These are phyloP conservation scores for Lumnitzera littorea DNA, from an alignment of 345 rosid species.

Conservation along the genomic window DNA sequence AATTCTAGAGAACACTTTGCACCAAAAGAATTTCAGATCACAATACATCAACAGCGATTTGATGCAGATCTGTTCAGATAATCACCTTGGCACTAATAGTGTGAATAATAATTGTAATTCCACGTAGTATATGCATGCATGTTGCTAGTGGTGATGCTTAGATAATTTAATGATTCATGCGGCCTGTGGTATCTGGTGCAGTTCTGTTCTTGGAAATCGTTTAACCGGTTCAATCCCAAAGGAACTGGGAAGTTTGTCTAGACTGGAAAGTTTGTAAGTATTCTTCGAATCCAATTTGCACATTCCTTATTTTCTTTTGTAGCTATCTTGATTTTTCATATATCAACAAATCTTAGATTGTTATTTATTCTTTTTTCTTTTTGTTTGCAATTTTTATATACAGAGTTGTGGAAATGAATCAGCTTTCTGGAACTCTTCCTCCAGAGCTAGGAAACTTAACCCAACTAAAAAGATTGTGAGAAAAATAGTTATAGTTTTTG, in stretches of 20 bases:
- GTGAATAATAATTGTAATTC: too few species aligned
- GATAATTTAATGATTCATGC: too few species aligned
- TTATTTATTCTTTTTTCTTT: too few species aligned
- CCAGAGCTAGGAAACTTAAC: constrained; percentile 8
- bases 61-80: too few species aligned
- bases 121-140: too few species aligned
- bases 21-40: too few species aligned
- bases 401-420: constrained; percentile 10
- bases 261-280: constrained; percentile 2
- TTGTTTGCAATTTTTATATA: background rate
- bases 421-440: constrained; percentile 8
- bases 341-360: background rate
- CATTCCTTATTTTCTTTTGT: background rate
- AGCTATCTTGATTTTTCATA: background rate
- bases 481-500: background rate
- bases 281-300: background rate
- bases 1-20: too few species aligned
- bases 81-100: too few species aligned
- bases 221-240: constrained; percentile 8
- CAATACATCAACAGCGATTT: too few species aligned
- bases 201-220: constrained; percentile 9
- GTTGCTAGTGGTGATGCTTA: too few species aligned
- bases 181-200: background rate
- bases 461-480: constrained; percentile 2
- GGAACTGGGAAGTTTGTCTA: constrained; percentile 9